Base-by-base conservation (phyloP, 1,284 basidiomycete genomes). In the Taiwanofungus camphoratus region DNA sequence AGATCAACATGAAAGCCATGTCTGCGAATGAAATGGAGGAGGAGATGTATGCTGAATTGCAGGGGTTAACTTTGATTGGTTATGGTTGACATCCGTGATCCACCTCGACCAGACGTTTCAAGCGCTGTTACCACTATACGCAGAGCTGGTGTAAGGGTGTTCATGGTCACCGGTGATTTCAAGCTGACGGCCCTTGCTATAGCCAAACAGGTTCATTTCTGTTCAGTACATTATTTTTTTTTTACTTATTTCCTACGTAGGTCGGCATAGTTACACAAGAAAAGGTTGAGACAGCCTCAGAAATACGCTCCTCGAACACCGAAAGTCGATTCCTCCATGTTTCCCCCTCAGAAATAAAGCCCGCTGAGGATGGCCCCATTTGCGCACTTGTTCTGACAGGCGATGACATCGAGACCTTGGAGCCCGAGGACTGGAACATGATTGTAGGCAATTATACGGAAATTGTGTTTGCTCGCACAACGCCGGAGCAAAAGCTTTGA, bases 391-490 rank as follows among this genome's bases (percentile, higher is more conserved):
- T 78, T 9, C 60, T 79, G 33, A 74, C 71, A 13, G 77, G 78
- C 3, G 47, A 66, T 5, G 77, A 80, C 44, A 61, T 81, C 42
- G 70, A 70, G 57, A 63, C 62, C 24, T 65, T 76, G 44, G 62
- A 65, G 36, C 63, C 68, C 2, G 51, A 59, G 3, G 71, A 78
- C 45, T 77, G 77, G 73, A 68, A 76, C 24, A 46, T 56, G 29
- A 53, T 73, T 8, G 15, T 55, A 62, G 45, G 70, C 61, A 49
- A 69, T 39, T 86, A 80, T 58, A 68, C 75, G 22, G 84, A 87
- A 57, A 72, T 87, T 44, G 82, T 87, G 6, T 87, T 87, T 48
- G 80, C 83, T 1, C 72, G 84, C 23, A 87, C 82, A 1, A 82
- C 80, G 0, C 84, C 84, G 0, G 79, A 86, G 56, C 79, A 82